Percentiles rank a stretch among this genome's conserved stretches.
Evolutionary conservation across 495 filamentous ascomycete genomes (phyloP).

Genomic region (Aspergillus bertholletiae): DNA sequence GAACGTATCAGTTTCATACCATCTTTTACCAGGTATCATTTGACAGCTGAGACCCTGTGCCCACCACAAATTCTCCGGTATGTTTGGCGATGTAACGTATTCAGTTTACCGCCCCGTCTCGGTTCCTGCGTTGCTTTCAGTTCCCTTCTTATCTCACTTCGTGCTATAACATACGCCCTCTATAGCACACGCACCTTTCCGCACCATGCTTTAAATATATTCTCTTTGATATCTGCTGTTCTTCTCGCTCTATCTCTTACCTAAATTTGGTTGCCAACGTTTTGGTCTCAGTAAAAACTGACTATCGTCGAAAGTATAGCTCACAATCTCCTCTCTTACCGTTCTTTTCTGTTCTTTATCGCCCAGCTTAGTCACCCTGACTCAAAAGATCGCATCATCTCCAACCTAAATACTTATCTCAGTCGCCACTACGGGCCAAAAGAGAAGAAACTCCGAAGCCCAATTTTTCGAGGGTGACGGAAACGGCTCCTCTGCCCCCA

Average conservation of each 20-base stretch:
- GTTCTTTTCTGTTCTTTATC: slow-evolving; percentile 4
- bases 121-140: not conserved
- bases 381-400: slow-evolving; percentile 18
- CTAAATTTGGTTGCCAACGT: not conserved
- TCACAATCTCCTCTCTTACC: not conserved
- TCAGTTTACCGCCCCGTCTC: not conserved
- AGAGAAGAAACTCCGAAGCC: slow-evolving; percentile 7
- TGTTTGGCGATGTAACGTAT: slow-evolving; percentile 14
- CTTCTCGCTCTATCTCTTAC: not conserved
- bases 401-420: slow-evolving; percentile 5
- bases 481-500: slow-evolving; percentile 20
- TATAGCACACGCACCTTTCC: not conserved
- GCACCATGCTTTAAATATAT: not conserved
- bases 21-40: not conserved
- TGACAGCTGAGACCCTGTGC: not conserved
- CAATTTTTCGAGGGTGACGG: slow-evolving; percentile 13
- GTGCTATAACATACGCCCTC: not conserved
- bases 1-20: not conserved
- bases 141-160: not conserved
- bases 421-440: slow-evolving; percentile 8
- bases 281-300: not conserved
- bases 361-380: slow-evolving; percentile 16
- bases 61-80: slow-evolving; percentile 8
- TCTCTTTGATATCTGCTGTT: not conserved
- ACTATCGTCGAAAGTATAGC: not conserved